Conservation (phyloP, 306 rosid genomes). For the Aeschynomene evenia region DNA sequence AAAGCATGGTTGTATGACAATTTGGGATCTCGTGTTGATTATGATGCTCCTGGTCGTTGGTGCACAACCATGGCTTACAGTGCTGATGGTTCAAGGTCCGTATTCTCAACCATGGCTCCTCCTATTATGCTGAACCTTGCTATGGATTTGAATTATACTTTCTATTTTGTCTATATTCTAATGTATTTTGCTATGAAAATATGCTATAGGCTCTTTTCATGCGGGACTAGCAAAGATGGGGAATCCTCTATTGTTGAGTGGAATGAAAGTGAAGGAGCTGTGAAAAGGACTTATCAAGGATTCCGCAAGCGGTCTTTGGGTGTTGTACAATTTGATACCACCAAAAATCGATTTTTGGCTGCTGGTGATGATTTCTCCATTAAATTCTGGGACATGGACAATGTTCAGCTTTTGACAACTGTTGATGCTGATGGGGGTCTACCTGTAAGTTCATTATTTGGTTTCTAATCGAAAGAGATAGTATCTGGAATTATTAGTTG, state of each 20-base stretch:
- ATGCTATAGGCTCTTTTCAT: slow-evolving; percentile 80
- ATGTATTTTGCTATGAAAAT: slow-evolving; percentile 13
- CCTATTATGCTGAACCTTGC: background rate
- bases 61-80: slow-evolving; percentile 95
- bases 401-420: slow-evolving; percentile 66
- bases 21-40: slow-evolving; percentile 94
- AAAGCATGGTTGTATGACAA: slow-evolving; percentile 98
- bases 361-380: slow-evolving; percentile 96
- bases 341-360: slow-evolving; percentile 85
- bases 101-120: slow-evolving; percentile 21
- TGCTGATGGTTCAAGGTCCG: slow-evolving; percentile 91
- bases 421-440: slow-evolving; percentile 97
- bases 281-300: slow-evolving; percentile 89
- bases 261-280: slow-evolving; percentile 97
- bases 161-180: background rate
- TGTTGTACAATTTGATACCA: slow-evolving; percentile 90
- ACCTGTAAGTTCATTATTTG: slow-evolving; percentile 62
- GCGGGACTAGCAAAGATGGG: slow-evolving; percentile 93
- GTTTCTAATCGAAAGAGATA: slow-evolving; percentile 1
- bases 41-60: slow-evolving; percentile 96
- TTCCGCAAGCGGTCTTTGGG: slow-evolving; percentile 87
- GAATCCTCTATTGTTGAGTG: slow-evolving; percentile 95
- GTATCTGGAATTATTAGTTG: slow-evolving; percentile 8
- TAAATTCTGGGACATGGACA: slow-evolving; percentile 99
- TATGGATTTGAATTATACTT: background rate